phyloP scores from a whole-genome alignment of 2,329 filamentous ascomycete species.

The Fusarium aywerte region DNA sequence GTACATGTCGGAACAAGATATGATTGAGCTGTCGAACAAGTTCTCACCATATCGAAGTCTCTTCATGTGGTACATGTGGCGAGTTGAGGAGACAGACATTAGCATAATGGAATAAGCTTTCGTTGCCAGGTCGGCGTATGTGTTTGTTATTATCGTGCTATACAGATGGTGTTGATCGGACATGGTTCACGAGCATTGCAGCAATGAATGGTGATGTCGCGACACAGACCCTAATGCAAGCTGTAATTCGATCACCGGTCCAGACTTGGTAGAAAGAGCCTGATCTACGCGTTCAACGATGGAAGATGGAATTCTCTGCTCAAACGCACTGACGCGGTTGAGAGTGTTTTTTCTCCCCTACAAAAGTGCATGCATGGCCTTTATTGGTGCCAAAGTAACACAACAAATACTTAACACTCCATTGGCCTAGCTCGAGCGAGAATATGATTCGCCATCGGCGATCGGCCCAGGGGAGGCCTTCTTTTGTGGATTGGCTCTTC shows the following conservation, averaged over 20 bases:
- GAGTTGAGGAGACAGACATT: slow-evolving; percentile 81
- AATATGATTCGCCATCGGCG: slow-evolving; percentile 34
- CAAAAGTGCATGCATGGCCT: slow-evolving; percentile 1
- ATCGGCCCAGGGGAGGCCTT: slow-evolving; percentile 29
- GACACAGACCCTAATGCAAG: slow-evolving; percentile 7
- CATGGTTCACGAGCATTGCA: background rate
- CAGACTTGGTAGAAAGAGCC: slow-evolving; percentile 5
- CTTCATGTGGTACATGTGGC: slow-evolving; percentile 99
- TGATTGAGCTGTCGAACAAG: slow-evolving; percentile 81
- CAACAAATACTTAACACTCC: background rate
- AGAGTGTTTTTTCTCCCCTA: slow-evolving; percentile 2
- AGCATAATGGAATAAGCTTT: slow-evolving; percentile 62
- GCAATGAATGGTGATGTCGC: slow-evolving; percentile 37
- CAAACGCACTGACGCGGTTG: background rate
- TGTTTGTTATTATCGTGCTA: slow-evolving; percentile 24
- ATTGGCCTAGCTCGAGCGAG: slow-evolving; percentile 11
- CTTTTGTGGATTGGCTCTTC: slow-evolving; percentile 14
- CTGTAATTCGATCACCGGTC: slow-evolving; percentile 18
- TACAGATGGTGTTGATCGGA: slow-evolving; percentile 14
- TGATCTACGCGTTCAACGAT: slow-evolving; percentile 7
- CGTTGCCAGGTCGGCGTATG: slow-evolving; percentile 29
- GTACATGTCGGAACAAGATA: slow-evolving; percentile 95
- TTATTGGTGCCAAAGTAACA: background rate
- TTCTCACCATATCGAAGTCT: slow-evolving; percentile 90
- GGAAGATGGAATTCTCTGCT: slow-evolving; percentile 2